A percentile compares a stretch with the other conserved stretches of the same genome.
These are phyloP conservation scores for Lepidium sativum DNA, from an alignment of 345 rosid species.

Conservation along the genomic window DNA sequence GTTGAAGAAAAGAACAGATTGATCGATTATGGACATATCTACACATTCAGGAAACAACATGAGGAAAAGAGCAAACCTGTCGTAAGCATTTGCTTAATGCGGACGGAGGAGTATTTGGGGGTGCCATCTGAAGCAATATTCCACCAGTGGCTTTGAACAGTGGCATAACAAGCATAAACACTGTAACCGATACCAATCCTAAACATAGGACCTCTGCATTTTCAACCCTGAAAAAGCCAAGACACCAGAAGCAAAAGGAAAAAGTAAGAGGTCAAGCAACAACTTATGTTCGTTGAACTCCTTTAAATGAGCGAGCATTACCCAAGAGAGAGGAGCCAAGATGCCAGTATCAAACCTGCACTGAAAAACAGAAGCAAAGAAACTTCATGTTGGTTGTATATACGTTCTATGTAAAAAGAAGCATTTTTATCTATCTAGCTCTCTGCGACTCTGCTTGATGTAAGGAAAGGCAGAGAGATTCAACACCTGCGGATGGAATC, in stretches of 20 bases:
- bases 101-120: constrained; percentile 75
- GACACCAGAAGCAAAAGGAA: constrained; percentile 1
- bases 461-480: constrained; percentile 11
- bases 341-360: constrained; percentile 95
- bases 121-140: constrained; percentile 89
- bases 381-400: constrained; percentile 26
- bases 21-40: background rate
- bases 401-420: background rate
- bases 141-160: constrained; percentile 77
- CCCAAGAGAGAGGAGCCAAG: constrained; percentile 97
- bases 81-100: constrained; percentile 84
- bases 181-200: constrained; percentile 76
- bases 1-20: background rate
- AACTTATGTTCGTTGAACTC: background rate
- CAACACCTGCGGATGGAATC: constrained; percentile 89
- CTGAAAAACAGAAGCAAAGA: constrained; percentile 47
- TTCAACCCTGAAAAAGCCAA: constrained; percentile 53
- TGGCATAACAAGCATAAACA: constrained; percentile 84
- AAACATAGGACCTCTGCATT: constrained; percentile 93
- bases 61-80: constrained; percentile 47
- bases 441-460: background rate
- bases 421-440: background rate
- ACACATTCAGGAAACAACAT: background rate
- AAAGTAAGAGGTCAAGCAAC: constrained; percentile 2
- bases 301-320: constrained; percentile 24